phyloP scores from a whole-genome alignment of 2,329 filamentous ascomycete species.

The Colletotrichum graminicola region DNA sequence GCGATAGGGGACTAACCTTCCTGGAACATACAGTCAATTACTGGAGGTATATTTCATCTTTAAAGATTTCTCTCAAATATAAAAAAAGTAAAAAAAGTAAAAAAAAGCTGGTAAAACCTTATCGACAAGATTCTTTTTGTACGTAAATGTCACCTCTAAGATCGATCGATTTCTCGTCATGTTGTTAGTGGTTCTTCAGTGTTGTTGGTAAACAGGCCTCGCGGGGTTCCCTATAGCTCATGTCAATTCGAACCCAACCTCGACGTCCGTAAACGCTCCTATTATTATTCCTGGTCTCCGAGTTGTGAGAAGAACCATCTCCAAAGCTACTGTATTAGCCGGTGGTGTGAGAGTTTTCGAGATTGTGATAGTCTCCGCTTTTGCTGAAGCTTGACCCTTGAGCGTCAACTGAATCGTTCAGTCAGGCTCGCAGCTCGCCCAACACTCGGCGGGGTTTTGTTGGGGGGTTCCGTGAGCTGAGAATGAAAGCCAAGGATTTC shows the following conservation, averaged over 20 bases:
- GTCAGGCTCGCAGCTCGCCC: not conserved
- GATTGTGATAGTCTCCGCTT: not conserved
- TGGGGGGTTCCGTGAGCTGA: conserved; percentile 3
- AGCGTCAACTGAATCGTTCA: not conserved
- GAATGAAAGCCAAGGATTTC: not conserved
- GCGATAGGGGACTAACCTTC: too few species aligned
- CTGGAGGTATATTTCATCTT: not conserved
- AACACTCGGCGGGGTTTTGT: conserved; percentile 4
- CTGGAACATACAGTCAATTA: too few species aligned
- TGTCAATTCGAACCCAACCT: not conserved
- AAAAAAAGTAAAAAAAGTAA: too few species aligned
- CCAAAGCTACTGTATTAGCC: not conserved
- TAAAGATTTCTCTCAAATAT: too few species aligned
- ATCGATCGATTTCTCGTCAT: not conserved
- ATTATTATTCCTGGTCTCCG: not conserved
- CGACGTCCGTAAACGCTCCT: not conserved
- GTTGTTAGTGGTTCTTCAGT: too few species aligned
- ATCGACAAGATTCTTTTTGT: not conserved
- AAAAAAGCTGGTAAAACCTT: fast-evolving
- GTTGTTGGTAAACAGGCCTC: not conserved
- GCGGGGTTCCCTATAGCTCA: not conserved
- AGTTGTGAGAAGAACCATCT: not conserved
- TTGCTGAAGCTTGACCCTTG: conserved; percentile 14
- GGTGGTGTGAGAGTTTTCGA: not conserved
- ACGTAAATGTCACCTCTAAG: not conserved